Evolutionary conservation across 2,329 filamentous ascomycete species (phyloP), one percentile per base, ranked within the genome.

Genomic region (Pseudogymnoascus sp.): DNA sequence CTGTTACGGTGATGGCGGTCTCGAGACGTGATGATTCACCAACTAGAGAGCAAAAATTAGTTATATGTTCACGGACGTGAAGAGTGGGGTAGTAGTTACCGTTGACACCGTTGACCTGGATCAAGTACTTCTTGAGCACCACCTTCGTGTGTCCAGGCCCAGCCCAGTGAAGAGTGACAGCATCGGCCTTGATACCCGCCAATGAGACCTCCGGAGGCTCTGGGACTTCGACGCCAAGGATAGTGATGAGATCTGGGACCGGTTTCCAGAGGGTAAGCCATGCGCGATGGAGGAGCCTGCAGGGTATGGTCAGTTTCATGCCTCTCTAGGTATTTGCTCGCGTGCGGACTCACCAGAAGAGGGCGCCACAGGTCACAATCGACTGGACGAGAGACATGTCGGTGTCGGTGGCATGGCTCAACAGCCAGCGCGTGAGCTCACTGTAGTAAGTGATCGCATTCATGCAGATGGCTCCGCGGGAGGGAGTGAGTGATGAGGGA

Each of bases 211-310:
- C 87, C 61, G 94, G 94, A 23, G 91, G 83, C 66, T 92, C 88
- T 65, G 94, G 94, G 60, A 99, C 93, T 72, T 99, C 94, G 73
- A 97, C 87, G 64, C 93, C 92, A 58, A 99, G 85, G 59, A 97
- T 90, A 69, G 87, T 87, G 70, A 97, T 92, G 58, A 99, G 84
- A 66, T 96, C 87, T 63, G 93, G 90, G 63, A 96, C 91, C 23
- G 93, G 92, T 70, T 93, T 96, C 76, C 90, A 88, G 61, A 97
- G 81, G 38, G 95, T 94, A 73, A 92, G 90, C 78, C 89, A 91
- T 65, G 91, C 90, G 72, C 94, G 88, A 74, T 90, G 89, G 64
- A 92, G 81, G 65, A 96, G 83, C 91, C 91, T 94, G 23, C 14
- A 60, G 33, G 33, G n/a, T 19, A 33, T 14, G 5, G 29, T 60